Evolutionary conservation across 208 protist species (phyloP).

Genomic region (Crithidia brevicula): DNA sequence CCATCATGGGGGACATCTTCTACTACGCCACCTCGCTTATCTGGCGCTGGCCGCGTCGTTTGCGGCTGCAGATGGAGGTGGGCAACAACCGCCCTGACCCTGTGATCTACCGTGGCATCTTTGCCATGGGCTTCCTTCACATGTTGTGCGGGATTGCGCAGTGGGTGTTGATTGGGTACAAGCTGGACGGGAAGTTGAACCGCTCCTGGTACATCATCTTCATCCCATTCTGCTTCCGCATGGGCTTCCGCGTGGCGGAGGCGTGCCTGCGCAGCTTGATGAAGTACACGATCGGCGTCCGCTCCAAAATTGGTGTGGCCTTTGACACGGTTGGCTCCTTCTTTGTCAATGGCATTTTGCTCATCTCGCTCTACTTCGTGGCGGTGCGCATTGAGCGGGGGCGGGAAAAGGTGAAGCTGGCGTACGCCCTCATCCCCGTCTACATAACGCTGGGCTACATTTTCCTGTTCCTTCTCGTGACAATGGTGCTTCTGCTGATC

Average conservation of each 20-base stretch:
- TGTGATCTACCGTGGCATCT: slow-evolving; percentile 77
- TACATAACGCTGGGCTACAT: slow-evolving; percentile 75
- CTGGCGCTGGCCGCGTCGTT: slow-evolving; percentile 79
- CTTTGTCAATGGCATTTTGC: slow-evolving; percentile 79
- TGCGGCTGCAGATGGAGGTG: slow-evolving; percentile 79
- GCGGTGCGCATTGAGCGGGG: slow-evolving; percentile 74
- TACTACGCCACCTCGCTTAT: slow-evolving; percentile 88
- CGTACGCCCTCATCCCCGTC: slow-evolving; percentile 72
- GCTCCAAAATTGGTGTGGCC: slow-evolving; percentile 53
- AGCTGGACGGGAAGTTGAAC: slow-evolving; percentile 59
- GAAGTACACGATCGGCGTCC: slow-evolving; percentile 74
- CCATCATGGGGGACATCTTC: slow-evolving; percentile 75
- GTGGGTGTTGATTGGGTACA: slow-evolving; percentile 78
- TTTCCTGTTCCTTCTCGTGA: slow-evolving; percentile 67
- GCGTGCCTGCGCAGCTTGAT: slow-evolving; percentile 75
- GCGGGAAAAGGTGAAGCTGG: slow-evolving; percentile 38
- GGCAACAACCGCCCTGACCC: slow-evolving; percentile 54
- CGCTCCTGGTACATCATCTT: slow-evolving; percentile 81
- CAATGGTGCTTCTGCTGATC: slow-evolving; percentile 58
- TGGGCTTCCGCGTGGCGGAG: slow-evolving; percentile 72
- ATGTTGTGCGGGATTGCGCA: slow-evolving; percentile 70
- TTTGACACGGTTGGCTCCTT: slow-evolving; percentile 88
- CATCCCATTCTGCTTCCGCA: slow-evolving; percentile 70
- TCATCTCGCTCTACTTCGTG: slow-evolving; percentile 84
- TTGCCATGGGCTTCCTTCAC: slow-evolving; percentile 67